Evolutionary conservation across 495 filamentous ascomycete genomes (phyloP), one percentile per base, ranked within the genome.

Genomic region (Annulohypoxylon stygium): DNA sequence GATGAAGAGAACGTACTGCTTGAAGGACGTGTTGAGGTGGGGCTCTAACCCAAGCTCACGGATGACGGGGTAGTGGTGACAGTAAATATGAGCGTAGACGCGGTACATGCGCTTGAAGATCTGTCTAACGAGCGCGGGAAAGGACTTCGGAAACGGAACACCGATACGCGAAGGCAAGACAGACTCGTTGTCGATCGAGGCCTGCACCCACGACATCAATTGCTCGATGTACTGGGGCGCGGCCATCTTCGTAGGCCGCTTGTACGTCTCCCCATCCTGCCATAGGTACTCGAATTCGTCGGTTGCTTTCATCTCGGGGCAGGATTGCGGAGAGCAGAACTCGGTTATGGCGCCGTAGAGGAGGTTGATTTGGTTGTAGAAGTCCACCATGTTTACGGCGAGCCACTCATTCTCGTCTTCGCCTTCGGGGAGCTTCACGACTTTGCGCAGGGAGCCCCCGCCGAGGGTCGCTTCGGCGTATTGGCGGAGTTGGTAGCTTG

Each of bases 281-380:
- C 96, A 99, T 57, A 99, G 90, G 78, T 98, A 99, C 81, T 99
- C 96, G 81, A 99, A 99, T 93, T 99, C 96, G 83, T 99, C 96
- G 8, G 96, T 98, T 26, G 96, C 96, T 83, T 99, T 99, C 96
- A 99, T 99, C 84, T 98, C 96, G 2, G 95, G 96, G 79, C 96
- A 99, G 60, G 94, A 93, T 74, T 93, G 92, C 26, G 96, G 96
- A 25, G 96, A 98, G 85, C 96, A 99, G 83, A 98, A 99, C 77
- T 99, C 96, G 61, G 96, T 99, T 79, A 99, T 98, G 64, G 96
- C 95, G 67, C 96, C 96, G 81, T 99, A 99, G 61, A 99, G 91
- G 26, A 99, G 90, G 83, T 99, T 99, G 81, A 98, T 96, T 81
- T 99, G 96, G 83, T 98, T 99, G 89, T 98, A 99, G 83, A 99